A percentile compares a stretch with the other conserved stretches of the same genome.
These are phyloP conservation scores for Botrytis fragariae DNA, from an alignment of 2,329 filamentous ascomycete species.

Conservation along the genomic window DNA sequence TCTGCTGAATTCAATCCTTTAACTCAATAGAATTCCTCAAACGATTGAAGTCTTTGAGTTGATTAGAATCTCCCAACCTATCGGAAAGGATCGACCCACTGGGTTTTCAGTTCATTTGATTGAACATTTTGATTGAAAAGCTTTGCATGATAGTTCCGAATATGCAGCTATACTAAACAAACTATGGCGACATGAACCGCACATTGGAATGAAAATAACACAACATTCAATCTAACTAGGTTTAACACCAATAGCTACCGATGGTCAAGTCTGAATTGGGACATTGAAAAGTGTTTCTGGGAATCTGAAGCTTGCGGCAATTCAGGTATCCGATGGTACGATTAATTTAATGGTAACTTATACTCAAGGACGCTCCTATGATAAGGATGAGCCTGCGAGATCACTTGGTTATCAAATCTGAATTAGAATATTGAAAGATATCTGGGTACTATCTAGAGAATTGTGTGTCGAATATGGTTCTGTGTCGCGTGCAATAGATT, in stretches of 20 bases:
- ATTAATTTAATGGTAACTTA: not conserved
- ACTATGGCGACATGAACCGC: not conserved
- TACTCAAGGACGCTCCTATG: not conserved
- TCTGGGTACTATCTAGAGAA: not conserved
- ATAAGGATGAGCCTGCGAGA: not conserved
- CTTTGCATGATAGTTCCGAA: not conserved
- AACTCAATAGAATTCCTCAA: not conserved
- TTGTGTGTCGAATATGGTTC: not conserved
- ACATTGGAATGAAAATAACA: not conserved
- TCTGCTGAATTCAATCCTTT: not conserved
- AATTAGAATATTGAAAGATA: not conserved
- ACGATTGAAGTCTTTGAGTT: not conserved
- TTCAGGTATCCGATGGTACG: not conserved
- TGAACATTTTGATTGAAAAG: not conserved
- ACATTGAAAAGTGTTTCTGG: not conserved
- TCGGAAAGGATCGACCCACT: not conserved
- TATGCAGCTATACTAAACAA: not conserved
- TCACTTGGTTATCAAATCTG: not conserved
- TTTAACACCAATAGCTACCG: not conserved
- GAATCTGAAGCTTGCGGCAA: not conserved
- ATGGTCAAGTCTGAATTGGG: not conserved
- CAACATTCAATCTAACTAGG: not conserved
- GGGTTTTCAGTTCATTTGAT: not conserved
- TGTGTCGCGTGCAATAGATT: not conserved
- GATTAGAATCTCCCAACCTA: not conserved